Conservation (phyloP, 306 rosid species). For the Acacia melanoxylon region DNA sequence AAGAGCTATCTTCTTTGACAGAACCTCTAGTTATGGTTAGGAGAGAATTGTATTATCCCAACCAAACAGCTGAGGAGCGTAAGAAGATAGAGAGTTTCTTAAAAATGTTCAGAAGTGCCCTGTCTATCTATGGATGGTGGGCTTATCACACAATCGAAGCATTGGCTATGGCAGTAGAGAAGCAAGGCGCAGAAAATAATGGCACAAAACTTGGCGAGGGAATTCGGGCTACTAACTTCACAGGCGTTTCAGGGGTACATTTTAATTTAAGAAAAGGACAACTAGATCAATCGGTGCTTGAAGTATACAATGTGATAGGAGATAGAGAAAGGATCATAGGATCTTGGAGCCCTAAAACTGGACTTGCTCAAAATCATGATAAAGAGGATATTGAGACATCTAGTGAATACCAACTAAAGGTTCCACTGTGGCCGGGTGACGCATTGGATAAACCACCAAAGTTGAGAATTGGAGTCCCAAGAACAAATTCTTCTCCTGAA, state of each 20-base stretch:
- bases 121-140: background rate
- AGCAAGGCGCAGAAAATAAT: background rate
- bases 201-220: background rate
- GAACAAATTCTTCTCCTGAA: background rate
- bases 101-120: background rate
- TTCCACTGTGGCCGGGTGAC: background rate
- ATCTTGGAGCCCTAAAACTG: constrained; percentile 25
- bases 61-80: background rate
- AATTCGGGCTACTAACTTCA: constrained; percentile 14
- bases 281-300: constrained; percentile 29
- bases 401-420: background rate
- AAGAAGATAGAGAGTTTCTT: background rate
- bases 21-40: fast-evolving
- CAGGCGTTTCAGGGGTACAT: constrained; percentile 23
- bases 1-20: too few relatives aligned
- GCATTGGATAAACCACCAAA: background rate
- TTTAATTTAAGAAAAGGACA: constrained; percentile 29
- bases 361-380: background rate
- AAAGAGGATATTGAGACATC: background rate
- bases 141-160: background rate
- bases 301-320: constrained; percentile 36
- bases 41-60: too few relatives aligned
- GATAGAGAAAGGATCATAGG: constrained; percentile 37
- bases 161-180: background rate
- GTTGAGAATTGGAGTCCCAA: background rate